phyloP scores from a whole-genome alignment of 2,329 filamentous ascomycete species.

The Arachnomyces sp. region DNA sequence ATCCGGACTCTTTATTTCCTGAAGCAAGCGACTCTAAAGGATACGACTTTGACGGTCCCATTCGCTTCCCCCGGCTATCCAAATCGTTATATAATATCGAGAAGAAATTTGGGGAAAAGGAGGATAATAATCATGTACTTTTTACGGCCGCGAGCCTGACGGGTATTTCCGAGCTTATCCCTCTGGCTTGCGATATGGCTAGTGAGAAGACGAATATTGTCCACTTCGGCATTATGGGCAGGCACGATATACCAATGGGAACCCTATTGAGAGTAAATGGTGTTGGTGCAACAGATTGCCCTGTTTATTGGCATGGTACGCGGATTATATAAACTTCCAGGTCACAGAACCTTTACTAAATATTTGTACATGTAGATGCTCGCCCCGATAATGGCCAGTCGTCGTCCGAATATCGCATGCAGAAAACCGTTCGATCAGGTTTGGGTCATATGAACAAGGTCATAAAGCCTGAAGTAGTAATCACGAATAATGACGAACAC shows the following conservation, averaged over 20 bases:
- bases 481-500: constrained; percentile 59
- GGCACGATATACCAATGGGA: constrained; percentile 60
- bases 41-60: constrained; percentile 58
- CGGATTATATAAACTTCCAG: constrained; percentile 33
- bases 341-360: constrained; percentile 20
- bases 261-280: constrained; percentile 72
- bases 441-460: constrained; percentile 64
- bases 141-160: constrained; percentile 70
- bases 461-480: constrained; percentile 68
- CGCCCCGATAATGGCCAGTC: constrained; percentile 64
- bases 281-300: constrained; percentile 59
- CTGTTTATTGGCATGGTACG: constrained; percentile 53
- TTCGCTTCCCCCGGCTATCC: constrained; percentile 61
- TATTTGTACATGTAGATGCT: constrained; percentile 47
- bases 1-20: background rate
- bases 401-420: constrained; percentile 64
- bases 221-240: constrained; percentile 73
- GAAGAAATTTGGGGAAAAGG: constrained; percentile 45
- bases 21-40: constrained; percentile 18
- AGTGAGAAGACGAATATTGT: constrained; percentile 61
- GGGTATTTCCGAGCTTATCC: constrained; percentile 65
- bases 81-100: constrained; percentile 54
- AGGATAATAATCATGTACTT: constrained; percentile 62
- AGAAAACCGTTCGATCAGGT: constrained; percentile 55
- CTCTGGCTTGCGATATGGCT: constrained; percentile 83